These are phyloP conservation scores for Termitomyces sp. DNA, from an alignment of 768 basidiomycete species.

Conservation along the genomic window DNA sequence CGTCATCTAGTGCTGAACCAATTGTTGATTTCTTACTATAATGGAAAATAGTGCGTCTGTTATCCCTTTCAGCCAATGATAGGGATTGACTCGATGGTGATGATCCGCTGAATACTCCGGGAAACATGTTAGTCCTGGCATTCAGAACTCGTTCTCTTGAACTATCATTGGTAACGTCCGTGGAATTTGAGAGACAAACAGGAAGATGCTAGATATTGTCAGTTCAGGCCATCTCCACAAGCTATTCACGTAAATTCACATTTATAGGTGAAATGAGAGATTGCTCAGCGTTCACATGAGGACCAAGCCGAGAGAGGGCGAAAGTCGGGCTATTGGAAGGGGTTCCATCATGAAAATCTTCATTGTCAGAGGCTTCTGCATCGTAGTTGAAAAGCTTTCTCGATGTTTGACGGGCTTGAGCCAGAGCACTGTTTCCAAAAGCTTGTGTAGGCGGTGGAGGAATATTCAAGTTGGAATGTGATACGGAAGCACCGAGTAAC, in stretches of 20 bases:
- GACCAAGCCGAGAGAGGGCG: conserved; percentile 26
- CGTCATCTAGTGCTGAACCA: conserved; percentile 9
- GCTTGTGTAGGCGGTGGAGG: conserved; percentile 26
- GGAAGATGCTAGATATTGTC: conserved; percentile 25
- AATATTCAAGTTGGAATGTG: not conserved
- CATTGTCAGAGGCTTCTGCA: not conserved
- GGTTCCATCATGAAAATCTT: not conserved
- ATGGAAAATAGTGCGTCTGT: not conserved
- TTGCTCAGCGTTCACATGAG: not conserved
- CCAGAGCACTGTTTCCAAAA: conserved; percentile 35
- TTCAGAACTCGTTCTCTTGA: conserved; percentile 21
- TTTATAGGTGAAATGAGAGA: not conserved
- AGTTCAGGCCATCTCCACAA: conserved; percentile 14
- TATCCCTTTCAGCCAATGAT: conserved; percentile 1
- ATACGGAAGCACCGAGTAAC: conserved; percentile 1
- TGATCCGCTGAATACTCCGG: conserved; percentile 4
- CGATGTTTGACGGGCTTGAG: conserved; percentile 14
- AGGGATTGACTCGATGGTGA: not conserved
- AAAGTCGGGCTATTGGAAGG: conserved; percentile 23
- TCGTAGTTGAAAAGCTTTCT: conserved; percentile 8
- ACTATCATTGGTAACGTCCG: conserved; percentile 12
- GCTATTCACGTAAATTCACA: conserved; percentile 1
- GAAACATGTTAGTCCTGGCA: not conserved
- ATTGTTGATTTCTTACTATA: not conserved
- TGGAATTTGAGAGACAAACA: not conserved